Evolutionary conservation across 805 yeast species (phyloP).

Genomic region (Candida verbasci): DNA sequence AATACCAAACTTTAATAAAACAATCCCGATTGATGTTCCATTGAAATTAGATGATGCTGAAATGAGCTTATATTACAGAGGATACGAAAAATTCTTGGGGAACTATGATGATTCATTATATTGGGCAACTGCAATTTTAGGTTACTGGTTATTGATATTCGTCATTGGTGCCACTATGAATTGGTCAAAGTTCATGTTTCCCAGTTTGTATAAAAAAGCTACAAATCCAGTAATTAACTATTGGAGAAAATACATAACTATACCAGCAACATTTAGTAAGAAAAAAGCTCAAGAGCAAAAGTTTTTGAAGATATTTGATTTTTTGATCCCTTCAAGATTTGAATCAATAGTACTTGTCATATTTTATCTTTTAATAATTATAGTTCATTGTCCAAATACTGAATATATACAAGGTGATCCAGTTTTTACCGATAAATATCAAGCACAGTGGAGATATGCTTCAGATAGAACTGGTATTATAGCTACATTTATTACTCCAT

Average conservation of each 20-base stretch:
- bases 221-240: slow-evolving; percentile 23
- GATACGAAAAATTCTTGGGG: slow-evolving; percentile 17
- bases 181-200: slow-evolving; percentile 38
- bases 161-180: slow-evolving; percentile 37
- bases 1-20: slow-evolving; percentile 6
- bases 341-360: slow-evolving; percentile 24
- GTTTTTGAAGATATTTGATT: slow-evolving; percentile 4
- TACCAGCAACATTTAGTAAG: slow-evolving; percentile 38
- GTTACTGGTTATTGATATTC: slow-evolving; percentile 45
- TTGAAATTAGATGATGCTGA: slow-evolving; percentile 15
- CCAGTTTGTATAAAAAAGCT: slow-evolving; percentile 24
- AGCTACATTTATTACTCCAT: slow-evolving; percentile 42
- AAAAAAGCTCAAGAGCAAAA: slow-evolving; percentile 14
- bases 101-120: slow-evolving; percentile 23
- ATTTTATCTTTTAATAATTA: slow-evolving; percentile 17
- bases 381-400: slow-evolving; percentile 9
- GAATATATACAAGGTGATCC: slow-evolving; percentile 19
- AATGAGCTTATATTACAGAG: slow-evolving; percentile 8
- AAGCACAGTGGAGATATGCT: slow-evolving; percentile 26
- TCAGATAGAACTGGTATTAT: slow-evolving; percentile 55
- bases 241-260: slow-evolving; percentile 21
- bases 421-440: slow-evolving; percentile 12
- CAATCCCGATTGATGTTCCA: slow-evolving; percentile 20
- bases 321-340: slow-evolving; percentile 31
- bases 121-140: slow-evolving; percentile 37